Base-by-base conservation (phyloP, 2,329 filamentous ascomycete species). In the Tothia fuscella region DNA sequence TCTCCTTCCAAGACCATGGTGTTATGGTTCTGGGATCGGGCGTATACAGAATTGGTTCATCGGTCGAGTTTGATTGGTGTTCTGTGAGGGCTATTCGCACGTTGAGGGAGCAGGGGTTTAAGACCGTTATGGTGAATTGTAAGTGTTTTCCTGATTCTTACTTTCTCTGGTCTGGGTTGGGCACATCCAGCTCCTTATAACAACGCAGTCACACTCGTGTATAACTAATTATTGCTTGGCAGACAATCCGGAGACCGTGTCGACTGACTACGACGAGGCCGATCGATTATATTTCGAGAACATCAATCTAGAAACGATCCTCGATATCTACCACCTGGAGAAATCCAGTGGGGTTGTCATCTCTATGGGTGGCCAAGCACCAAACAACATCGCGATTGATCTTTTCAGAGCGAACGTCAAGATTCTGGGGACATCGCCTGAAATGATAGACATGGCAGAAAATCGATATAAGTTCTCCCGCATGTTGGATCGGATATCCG, bases 41-140 rank as follows among this genome's bases (percentile, higher is more conserved):
- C 62, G 88, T 95, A 7, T 96, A 96, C 70, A 78, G 91, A 47
- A 98, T 98, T 49, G 91, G 91, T 50, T 95, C 88, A 0, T 95
- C 89, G 0, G 91, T 98, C 45, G 91, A 98, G 59, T 98, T 98
- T 61, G 91, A 98, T 63, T 98, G 91, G 91, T 96, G 91, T 61
- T 94, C 91, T 4, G 91, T 98, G 21, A 74, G 89, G 46, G 86
- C 91, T 5, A 93, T 96, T 48, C 80, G 89, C 48, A 96, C 91
- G 2, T 73, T 98, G 6, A 78, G 91, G 38, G 76, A 84, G 49
- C 75, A 80, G 46, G 83, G 83, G 2, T 78, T 81, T 68, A 96
- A 96, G 71, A 96, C 91, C 0, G 79, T 96, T 54, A 96, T 96
- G 89, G 79, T 93, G 38, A 93, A 93, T 54, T 52, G 49, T 51